Base-by-base conservation (phyloP, 176 grass and related monocot genomes). In the Cenchrus purpureus region DNA sequence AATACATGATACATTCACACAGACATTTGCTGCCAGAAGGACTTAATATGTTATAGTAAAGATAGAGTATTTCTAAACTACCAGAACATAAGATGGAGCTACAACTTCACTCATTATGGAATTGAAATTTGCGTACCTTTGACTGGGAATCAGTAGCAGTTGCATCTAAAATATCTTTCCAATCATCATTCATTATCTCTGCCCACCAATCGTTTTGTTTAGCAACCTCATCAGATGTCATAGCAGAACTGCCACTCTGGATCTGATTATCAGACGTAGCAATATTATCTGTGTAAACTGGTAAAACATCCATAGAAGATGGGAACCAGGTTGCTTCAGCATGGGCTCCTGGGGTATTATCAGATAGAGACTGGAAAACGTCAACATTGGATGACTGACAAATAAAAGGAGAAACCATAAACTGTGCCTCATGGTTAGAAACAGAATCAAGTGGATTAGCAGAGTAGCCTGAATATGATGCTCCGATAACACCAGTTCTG, bases 201-300 rank as follows among this genome's bases (percentile, higher is more conserved):
- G 62, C 86, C 93, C 87, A 98, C 91, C 93, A 98, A 68, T 95
- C 89, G 42, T 74, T 90, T 80, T 98, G 91, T 71, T 91, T 95
- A 61, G 85, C 86, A 79, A 82, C 53, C 68, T 86, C 91, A 88
- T 92, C 78, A 49, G 88, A 90, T 72, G 81, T 32, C 74, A 89
- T 56, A 76, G 77, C 22, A 71, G 83, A 83, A 77, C 70, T 60
- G 19, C 48, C 53, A 28, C 56, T 82, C 64, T 78, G 83, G 25
- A 79, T 84, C 44, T 92, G 83, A 86, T 90, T 76, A 63, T 66
- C 43, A 40, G 51, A 56, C 71, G 79, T 66, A 87, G 52, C 28
- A 6, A 84, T 48, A 74, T 83, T 79, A 76, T 91, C 80, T 82
- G 82, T 77, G 72, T 84, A 75, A 71, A 78, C 85, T 82, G 87